Conservation (phyloP, 2,329 filamentous ascomycete genomes). For the Alternaria incomplexa region DNA sequence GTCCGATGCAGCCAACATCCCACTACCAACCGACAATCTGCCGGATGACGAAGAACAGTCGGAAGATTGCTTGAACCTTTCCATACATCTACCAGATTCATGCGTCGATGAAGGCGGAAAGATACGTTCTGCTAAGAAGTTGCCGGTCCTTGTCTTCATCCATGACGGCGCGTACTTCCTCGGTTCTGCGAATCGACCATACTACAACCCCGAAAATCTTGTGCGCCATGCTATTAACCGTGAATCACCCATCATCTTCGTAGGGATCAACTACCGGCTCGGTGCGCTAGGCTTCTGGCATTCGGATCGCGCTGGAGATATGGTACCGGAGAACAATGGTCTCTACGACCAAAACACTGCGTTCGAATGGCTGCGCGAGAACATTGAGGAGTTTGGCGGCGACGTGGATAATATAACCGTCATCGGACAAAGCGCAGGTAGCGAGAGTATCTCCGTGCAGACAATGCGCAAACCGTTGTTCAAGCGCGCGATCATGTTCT, state of each 20-base stretch:
- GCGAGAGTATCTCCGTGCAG: slow-evolving; percentile 25
- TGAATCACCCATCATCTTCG: slow-evolving; percentile 12
- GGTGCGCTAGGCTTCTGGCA: slow-evolving; percentile 46
- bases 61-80: slow-evolving; percentile 56
- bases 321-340: slow-evolving; percentile 35
- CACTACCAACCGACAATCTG: slow-evolving; percentile 16
- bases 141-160: slow-evolving; percentile 61
- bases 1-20: slow-evolving; percentile 24
- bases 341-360: slow-evolving; percentile 44
- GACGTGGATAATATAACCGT: slow-evolving; percentile 21
- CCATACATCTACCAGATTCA: slow-evolving; percentile 44
- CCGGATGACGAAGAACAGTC: slow-evolving; percentile 22
- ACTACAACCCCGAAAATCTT: slow-evolving; percentile 52
- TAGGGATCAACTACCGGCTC: slow-evolving; percentile 31
- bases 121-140: slow-evolving; percentile 18
- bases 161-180: slow-evolving; percentile 59
- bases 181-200: slow-evolving; percentile 59
- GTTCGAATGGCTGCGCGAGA: slow-evolving; percentile 43
- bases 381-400: slow-evolving; percentile 47
- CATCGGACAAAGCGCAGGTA: slow-evolving; percentile 38
- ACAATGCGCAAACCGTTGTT: slow-evolving; percentile 17
- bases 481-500: slow-evolving; percentile 20
- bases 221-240: slow-evolving; percentile 9
- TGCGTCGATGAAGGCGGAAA: slow-evolving; percentile 42
- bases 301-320: slow-evolving; percentile 48